Conservation (phyloP, 2,329 filamentous ascomycete species). For the Penicillium hesseltinei region DNA sequence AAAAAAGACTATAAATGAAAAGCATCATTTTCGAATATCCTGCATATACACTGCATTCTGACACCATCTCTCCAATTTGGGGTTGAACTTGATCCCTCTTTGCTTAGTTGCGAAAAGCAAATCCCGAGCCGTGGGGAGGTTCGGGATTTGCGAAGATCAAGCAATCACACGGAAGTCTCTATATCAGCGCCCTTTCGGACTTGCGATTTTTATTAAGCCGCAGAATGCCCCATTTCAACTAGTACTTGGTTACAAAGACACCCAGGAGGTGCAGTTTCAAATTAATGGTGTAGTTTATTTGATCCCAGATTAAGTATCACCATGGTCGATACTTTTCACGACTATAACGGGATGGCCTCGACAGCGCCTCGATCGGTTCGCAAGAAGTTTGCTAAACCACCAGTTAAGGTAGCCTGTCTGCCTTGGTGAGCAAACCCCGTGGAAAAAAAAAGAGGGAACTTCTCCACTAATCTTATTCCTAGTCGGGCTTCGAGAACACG, state of each 20-base stretch:
- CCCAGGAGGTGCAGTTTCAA: background rate
- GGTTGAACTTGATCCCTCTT: background rate
- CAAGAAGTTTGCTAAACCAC: slow-evolving; percentile 47
- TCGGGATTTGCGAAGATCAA: slow-evolving; percentile 38
- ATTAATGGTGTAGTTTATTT: slow-evolving; percentile 1
- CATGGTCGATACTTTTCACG: slow-evolving; percentile 22
- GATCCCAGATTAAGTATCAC: slow-evolving; percentile 5
- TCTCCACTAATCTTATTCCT: slow-evolving; percentile 9
- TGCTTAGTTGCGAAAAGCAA: slow-evolving; percentile 24
- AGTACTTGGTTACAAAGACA: background rate
- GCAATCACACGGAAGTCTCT: slow-evolving; percentile 31
- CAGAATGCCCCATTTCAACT: slow-evolving; percentile 7
- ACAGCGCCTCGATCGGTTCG: slow-evolving; percentile 33
- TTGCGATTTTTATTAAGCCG: background rate
- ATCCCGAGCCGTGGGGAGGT: slow-evolving; percentile 29
- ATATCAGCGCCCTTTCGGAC: slow-evolving; percentile 31
- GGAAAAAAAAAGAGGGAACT: background rate
- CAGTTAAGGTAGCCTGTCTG: slow-evolving; percentile 47
- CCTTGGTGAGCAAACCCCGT: slow-evolving; percentile 36
- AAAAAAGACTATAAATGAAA: background rate
- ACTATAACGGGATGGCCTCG: slow-evolving; percentile 24
- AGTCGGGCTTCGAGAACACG: slow-evolving; percentile 46
- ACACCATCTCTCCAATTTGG: slow-evolving; percentile 15
- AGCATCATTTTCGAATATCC: background rate
- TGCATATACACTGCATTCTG: background rate